Evolutionary conservation across 2,329 filamentous ascomycete species (phyloP), one percentile per base, ranked within the genome.

Genomic region (Blastomyces silverae): DNA sequence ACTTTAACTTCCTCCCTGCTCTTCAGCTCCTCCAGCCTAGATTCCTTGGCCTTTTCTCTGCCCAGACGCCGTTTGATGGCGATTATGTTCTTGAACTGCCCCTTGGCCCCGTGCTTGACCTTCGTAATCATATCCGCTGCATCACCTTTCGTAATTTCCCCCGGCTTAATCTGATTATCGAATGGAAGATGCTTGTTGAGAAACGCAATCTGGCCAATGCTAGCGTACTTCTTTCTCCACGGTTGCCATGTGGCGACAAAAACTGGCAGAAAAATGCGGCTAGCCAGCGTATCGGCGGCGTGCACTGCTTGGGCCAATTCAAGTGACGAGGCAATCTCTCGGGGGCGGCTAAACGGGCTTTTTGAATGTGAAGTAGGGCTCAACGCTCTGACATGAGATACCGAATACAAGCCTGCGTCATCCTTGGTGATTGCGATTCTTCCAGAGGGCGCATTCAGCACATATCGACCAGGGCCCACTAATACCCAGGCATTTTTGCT

Each of bases 41-140:
- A 64, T 15, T 66, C 64, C 65, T 75, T 72, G 63, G 77, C 74
- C 50, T 75, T 73, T 65, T 76, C 73, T 64, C 75, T 75, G 55
- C 74, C 67, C 48, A 73, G 77, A 62, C 82, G 82, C 55, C 80
- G 83, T 73, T 83, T 86, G 63, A 82, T 78, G 79, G 79, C 71
- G 83, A 81, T 59, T 84, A 76, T 44, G 72, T 80, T 28, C 80
- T 78, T 73, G 84, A 91, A 77, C 79, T 84, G 66, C 77, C 89
- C 73, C 80, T 83, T 80, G 0, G 90, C 90, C 0, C 92, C 92
- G 73, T 93, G 89, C 75, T 88, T 92, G 65, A 96, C 74, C 75
- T 94, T 94, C 20, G 90, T 95, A 68, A 97, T 95, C 90, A 95
- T 93, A 73, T 96, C 92, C 2, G 83, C 84, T 5, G 91, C 92